Evolutionary conservation across 352 stramenopile species (phyloP).

Genomic region (Pythium sukuiense): DNA sequence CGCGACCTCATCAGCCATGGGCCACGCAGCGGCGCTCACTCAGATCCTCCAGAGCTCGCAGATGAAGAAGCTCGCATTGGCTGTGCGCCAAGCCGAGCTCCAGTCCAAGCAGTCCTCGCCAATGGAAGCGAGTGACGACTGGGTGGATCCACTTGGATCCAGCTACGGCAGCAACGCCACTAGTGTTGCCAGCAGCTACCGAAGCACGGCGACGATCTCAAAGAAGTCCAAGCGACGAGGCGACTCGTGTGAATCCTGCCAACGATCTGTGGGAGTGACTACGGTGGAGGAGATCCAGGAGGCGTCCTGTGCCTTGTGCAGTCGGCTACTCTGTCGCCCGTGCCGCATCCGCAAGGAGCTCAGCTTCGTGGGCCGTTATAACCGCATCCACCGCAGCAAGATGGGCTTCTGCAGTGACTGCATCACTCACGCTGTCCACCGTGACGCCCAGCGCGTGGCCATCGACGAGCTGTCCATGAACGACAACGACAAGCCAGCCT

Average conservation of each 20-base stretch:
- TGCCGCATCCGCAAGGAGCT: slow-evolving; percentile 21
- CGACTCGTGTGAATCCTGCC: slow-evolving; percentile 10
- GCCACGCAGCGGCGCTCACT: slow-evolving; percentile 36
- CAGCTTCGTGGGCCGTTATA: slow-evolving; percentile 19
- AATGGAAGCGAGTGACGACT: slow-evolving; percentile 18
- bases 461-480: background rate
- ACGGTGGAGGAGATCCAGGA: background rate
- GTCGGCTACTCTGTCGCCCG: slow-evolving; percentile 9
- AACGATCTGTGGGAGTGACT: background rate
- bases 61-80: slow-evolving; percentile 59
- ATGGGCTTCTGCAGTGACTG: slow-evolving; percentile 17
- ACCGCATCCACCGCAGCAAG: slow-evolving; percentile 22
- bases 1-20: slow-evolving; percentile 36
- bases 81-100: slow-evolving; percentile 32
- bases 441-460: background rate
- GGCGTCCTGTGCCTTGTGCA: slow-evolving; percentile 13
- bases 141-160: slow-evolving; percentile 4
- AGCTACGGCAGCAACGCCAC: slow-evolving; percentile 19
- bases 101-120: background rate
- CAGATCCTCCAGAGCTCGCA: slow-evolving; percentile 35
- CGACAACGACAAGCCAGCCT: background rate
- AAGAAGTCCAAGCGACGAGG: background rate
- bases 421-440: background rate
- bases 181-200: slow-evolving; percentile 3
- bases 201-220: background rate